These are phyloP conservation scores for Mycena citricolor DNA, from an alignment of 1,284 basidiomycete species.

Conservation along the genomic window DNA sequence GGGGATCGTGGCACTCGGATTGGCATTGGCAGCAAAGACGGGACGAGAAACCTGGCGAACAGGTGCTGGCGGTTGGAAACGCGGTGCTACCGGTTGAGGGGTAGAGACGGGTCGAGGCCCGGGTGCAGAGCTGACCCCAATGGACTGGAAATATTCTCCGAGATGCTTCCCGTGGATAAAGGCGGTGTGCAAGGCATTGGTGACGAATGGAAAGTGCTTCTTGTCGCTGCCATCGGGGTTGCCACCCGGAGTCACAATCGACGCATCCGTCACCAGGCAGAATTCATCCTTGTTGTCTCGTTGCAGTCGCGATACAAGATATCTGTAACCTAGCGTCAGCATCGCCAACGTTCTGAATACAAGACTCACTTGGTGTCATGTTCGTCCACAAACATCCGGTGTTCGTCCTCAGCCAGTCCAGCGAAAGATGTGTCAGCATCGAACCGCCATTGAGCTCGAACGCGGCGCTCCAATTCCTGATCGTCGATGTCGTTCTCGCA, in stretches of 20 bases:
- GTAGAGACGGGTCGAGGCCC: background rate
- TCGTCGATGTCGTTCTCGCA: too few relatives aligned
- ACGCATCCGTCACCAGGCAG: constrained; percentile 12
- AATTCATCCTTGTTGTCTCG: constrained; percentile 7
- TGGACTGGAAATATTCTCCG: constrained; percentile 1
- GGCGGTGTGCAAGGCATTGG: constrained; percentile 4
- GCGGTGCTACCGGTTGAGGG: background rate
- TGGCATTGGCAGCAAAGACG: too few relatives aligned
- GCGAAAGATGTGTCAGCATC: constrained; percentile 57
- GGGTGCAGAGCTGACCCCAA: constrained; percentile 3
- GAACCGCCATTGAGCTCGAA: constrained; percentile 68
- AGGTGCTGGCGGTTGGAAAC: background rate
- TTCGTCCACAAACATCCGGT: constrained; percentile 69
- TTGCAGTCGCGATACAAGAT: constrained; percentile 5
- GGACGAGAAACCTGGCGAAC: background rate
- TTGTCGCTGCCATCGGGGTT: constrained; percentile 4
- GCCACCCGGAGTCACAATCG: constrained; percentile 4
- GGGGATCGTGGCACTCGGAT: background rate
- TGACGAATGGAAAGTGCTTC: constrained; percentile 11
- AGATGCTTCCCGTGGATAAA: background rate
- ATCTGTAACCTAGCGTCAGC: constrained; percentile 3
- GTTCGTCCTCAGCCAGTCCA: constrained; percentile 62
- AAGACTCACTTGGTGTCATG: constrained; percentile 55
- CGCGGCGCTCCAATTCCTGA: constrained; percentile 31
- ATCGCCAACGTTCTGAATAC: background rate